Base-by-base conservation (phyloP, 495 filamentous ascomycete genomes). In the Astrothelium subdiscretum region DNA sequence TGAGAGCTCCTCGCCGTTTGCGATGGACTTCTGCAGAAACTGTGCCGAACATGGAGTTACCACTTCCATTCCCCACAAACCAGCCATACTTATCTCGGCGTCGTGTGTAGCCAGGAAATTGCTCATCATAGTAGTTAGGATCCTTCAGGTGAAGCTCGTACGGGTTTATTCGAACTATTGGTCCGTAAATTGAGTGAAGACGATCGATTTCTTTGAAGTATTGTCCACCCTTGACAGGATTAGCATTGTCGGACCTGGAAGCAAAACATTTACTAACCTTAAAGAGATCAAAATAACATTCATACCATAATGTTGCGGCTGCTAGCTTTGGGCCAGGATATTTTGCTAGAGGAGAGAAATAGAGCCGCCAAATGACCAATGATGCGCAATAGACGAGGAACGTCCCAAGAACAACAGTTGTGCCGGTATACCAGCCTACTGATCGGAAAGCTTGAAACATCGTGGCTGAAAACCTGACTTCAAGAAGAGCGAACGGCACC, bases 11-110 rank as follows among this genome's bases (percentile, higher is more conserved):
- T 31, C 80, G 79, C 5, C 81, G 75, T 12, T 71, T 58, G 3
- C 74, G 69, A 67, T 84, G 81, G n/a, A 76, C 70, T 24, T 80
- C 74, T 60, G 78, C 75, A 38, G 26, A n/a, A 1, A 43, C 52
- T n/a, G 65, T 66, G 6, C 32, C 31, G 6, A 66, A 63, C 20
- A 58, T 59, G 6, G 65, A 24, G 15, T 6, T 8, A 15, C 22
- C 20, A 20, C 12, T 63, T 18, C 57, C 54, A 13, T 15, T 63
- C 15, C 51, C 48, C 2, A 63, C 57, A 27, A 59, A 68, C 52
- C 59, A 66, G 8, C 57, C 24, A 43, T 59, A 66, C 32, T 70
- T 69, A 27, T 70, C 69, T 10, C 59, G 63, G 27, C 42, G 44
- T 24, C 42, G 57, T 20, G 54, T 48, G 5, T 12, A 48, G 11